Evolutionary conservation across 1,284 basidiomycete species (phyloP).

Genomic region (Sporisorium graminicola): DNA sequence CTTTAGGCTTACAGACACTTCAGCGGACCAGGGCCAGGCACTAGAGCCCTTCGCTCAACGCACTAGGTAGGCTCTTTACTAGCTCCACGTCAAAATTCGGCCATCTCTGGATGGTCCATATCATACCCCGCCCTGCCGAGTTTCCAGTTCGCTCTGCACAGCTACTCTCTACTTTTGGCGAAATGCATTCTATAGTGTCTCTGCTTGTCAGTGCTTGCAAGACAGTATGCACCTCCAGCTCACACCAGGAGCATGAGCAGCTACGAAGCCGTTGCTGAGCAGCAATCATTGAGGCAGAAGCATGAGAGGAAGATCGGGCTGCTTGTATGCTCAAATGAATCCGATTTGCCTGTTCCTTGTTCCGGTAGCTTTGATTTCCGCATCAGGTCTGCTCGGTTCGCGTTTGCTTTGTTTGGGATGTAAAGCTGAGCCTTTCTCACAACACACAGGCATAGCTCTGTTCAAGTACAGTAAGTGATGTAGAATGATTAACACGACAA

Average conservation of each 20-base stretch:
- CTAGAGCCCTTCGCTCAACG: slow-evolving; percentile 18
- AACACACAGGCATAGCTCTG: too few species aligned
- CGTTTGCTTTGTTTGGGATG: background rate
- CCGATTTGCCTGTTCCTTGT: background rate
- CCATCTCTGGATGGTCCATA: background rate
- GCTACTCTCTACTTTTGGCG: background rate
- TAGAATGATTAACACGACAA: too few species aligned
- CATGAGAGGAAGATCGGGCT: background rate
- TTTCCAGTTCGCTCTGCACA: background rate
- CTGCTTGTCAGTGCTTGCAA: background rate
- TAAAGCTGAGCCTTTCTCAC: too few species aligned
- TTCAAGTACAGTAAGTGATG: too few species aligned
- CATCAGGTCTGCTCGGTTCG: background rate
- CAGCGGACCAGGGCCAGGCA: slow-evolving; percentile 22
- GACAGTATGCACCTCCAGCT: background rate
- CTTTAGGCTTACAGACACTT: slow-evolving; percentile 35
- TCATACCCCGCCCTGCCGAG: slow-evolving; percentile 16
- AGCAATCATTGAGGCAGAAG: too few species aligned
- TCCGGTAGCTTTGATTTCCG: background rate
- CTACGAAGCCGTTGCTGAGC: background rate
- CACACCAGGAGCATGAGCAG: background rate
- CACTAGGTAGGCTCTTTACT: slow-evolving; percentile 10
- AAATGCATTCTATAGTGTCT: background rate
- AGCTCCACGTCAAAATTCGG: background rate
- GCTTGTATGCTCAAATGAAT: background rate